Evolutionary conservation across 169 alveolate species (phyloP).

Genomic region (Cystoisospora suis): DNA sequence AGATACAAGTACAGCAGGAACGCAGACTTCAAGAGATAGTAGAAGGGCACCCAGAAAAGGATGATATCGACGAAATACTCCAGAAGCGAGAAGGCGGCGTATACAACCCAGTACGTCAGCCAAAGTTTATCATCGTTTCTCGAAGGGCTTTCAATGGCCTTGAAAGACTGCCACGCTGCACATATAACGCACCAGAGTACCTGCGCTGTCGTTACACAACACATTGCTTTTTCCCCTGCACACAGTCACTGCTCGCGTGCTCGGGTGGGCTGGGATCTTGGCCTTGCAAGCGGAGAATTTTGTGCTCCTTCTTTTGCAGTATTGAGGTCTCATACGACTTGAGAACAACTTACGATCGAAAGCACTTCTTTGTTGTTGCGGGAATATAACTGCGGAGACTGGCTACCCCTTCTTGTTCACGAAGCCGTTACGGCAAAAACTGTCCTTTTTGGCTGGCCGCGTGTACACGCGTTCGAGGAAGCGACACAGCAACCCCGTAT

Average conservation of each 20-base stretch:
- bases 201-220: background rate
- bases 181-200: conserved; percentile 2
- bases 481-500: too few species aligned
- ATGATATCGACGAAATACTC: conserved; percentile 86
- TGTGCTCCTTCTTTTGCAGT: too few species aligned
- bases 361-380: too few species aligned
- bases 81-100: conserved; percentile 80
- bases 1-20: conserved; percentile 85
- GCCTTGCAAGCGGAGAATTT: too few species aligned
- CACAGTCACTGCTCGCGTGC: too few species aligned
- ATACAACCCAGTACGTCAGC: conserved; percentile 93
- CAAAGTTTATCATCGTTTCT: conserved; percentile 88
- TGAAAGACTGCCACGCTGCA: conserved; percentile 85
- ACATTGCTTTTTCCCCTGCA: too few species aligned
- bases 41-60: conserved; percentile 89
- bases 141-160: conserved; percentile 83
- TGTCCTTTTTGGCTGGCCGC: background rate
- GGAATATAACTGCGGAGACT: too few species aligned
- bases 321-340: background rate
- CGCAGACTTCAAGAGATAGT: conserved; percentile 83
- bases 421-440: too few species aligned
- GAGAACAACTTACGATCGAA: too few species aligned
- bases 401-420: too few species aligned
- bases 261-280: too few species aligned
- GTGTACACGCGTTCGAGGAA: background rate